Evolutionary conservation across 2,329 filamentous ascomycete species (phyloP), one percentile per base, ranked within the genome.

Genomic region (Stagonosporopsis vannaccii): DNA sequence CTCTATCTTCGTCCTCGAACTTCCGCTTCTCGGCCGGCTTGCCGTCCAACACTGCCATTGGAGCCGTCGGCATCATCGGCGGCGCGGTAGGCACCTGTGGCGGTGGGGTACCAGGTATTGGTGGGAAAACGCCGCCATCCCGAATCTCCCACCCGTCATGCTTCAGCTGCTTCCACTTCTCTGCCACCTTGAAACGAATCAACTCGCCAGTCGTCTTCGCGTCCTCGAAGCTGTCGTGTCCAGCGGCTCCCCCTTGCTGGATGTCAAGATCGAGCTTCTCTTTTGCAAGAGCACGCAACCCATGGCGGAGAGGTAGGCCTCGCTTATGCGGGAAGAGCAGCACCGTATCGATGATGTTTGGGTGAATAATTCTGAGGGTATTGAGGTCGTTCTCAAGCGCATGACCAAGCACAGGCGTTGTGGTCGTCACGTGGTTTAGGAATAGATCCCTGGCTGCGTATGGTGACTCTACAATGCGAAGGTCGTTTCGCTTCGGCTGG

Each of bases 331-430:
- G 92, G 72, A 86, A 99, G 0, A 97, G 82, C 0, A 97, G 78
- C 0, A 92, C 87, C 0, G 93, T 97, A 74, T 98, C 94, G 67
- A 97, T 85, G 50, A 97, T 82, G 0, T 85, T 90, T 0, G 90
- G 90, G 67, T 98, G 95, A 40, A 97, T 87, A 46, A 98, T 84
- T 32, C 94, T 89, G 36, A 89, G 82, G 2, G 89, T 86, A 72
- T 97, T 97, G 51, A 99, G 84, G 69, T 99, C 95, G 71, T 99
- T 99, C 69, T 99, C 95, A 8, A 98, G 85, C 0, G 92, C 93
- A 74, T 99, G 95, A 0, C 95, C 95, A 42, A 99, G 90, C 0
- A 99, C 78, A 0, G 93, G 90, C 0, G 93, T 99, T 0, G 83
- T 79, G 0, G 92, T 90, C 1, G 87, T 84, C 45, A 99, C 83